Conservation (phyloP, 1,139 yeast genomes). For the Yamadazyma dendronema region DNA sequence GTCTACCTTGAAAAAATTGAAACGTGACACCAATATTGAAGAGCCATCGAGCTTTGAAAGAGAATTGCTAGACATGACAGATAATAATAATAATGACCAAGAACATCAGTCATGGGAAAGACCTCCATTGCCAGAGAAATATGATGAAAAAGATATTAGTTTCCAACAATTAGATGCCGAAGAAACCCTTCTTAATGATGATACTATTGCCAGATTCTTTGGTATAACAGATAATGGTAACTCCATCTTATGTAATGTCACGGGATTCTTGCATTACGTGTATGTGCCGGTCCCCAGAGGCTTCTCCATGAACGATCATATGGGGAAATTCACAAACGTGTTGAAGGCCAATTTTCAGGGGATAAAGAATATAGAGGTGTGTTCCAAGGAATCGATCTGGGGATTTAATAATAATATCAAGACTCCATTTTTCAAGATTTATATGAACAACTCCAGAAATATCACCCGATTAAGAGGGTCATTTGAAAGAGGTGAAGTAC, state of each 20-base stretch:
- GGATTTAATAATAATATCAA: conserved; percentile 81
- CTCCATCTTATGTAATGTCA: conserved; percentile 85
- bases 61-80: conserved; percentile 60
- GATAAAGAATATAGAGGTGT: conserved; percentile 61
- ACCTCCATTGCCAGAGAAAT: conserved; percentile 49
- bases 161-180: conserved; percentile 97
- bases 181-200: conserved; percentile 61
- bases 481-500: conserved; percentile 83
- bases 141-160: conserved; percentile 56
- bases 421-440: conserved; percentile 76
- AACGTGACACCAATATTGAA: conserved; percentile 15
- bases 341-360: conserved; percentile 54
- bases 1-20: conserved; percentile 35
- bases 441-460: conserved; percentile 61
- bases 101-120: conserved; percentile 64
- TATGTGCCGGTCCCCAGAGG: conserved; percentile 91
- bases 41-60: conserved; percentile 66
- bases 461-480: conserved; percentile 69
- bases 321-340: conserved; percentile 47
- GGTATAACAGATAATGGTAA: conserved; percentile 89
- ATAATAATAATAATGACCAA: conserved; percentile 24
- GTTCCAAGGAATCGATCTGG: conserved; percentile 84
- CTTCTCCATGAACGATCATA: conserved; percentile 55
- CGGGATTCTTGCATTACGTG: conserved; percentile 86
- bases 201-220: conserved; percentile 74